Evolutionary conservation across 345 rosid species (phyloP).

Genomic region (Salix viminalis): DNA sequence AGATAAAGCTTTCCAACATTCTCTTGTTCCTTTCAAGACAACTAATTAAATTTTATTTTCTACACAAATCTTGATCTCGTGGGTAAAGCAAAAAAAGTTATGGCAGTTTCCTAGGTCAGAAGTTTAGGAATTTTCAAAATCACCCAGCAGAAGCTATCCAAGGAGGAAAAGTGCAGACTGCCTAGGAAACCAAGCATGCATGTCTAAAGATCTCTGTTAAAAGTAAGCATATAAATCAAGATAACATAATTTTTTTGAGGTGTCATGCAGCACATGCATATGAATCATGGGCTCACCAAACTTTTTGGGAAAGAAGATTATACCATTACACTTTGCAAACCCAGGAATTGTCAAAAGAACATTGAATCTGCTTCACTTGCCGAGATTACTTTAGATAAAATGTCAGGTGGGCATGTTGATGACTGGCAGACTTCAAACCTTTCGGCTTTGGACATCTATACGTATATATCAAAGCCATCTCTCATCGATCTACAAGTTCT

Average conservation of each 20-base stretch:
- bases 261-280: neutral
- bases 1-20: neutral
- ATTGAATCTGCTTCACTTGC: neutral
- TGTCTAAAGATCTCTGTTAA: neutral
- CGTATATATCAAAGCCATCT: no score
- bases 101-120: neutral
- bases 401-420: neutral
- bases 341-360: neutral
- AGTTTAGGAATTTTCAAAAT: neutral
- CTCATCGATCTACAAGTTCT: no score
- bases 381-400: neutral
- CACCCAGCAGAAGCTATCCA: neutral
- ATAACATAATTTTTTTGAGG: neutral
- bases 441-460: no score
- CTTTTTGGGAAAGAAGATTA: neutral
- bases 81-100: neutral
- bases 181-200: neutral
- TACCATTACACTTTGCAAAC: neutral
- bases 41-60: neutral
- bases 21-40: neutral
- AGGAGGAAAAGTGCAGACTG: neutral
- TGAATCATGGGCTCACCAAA: neutral
- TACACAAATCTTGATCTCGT: neutral
- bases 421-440: no score
- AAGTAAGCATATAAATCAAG: neutral